Evolutionary conservation across 371 early-diverging fungal species (phyloP).

Genomic region (Gilbertella persicaria): DNA sequence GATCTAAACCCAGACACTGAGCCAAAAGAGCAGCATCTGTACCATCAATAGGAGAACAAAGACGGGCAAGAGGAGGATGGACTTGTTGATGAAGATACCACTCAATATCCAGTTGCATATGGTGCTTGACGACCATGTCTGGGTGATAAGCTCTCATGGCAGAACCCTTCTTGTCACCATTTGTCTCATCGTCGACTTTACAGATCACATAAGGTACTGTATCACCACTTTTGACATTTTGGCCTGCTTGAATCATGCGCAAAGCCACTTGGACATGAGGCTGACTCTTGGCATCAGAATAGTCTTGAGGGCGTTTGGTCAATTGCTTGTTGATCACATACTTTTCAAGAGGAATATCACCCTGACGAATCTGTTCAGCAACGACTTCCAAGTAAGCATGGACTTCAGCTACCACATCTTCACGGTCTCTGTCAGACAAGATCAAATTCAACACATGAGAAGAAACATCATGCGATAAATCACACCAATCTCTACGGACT

Average conservation of each 20-base stretch:
- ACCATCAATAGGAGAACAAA: constrained; percentile 89
- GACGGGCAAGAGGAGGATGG: constrained; percentile 91
- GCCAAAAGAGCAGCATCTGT: constrained; percentile 83
- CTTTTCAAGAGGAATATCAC: constrained; percentile 75
- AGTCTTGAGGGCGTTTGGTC: constrained; percentile 92
- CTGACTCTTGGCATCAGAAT: constrained; percentile 86
- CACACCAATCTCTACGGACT: constrained; percentile 99
- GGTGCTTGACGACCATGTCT: constrained; percentile 74
- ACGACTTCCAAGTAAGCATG: constrained; percentile 73
- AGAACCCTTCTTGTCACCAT: constrained; percentile 49
- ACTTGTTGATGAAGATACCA: constrained; percentile 98
- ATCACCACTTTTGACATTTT: constrained; percentile 82
- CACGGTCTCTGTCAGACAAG: constrained; percentile 73
- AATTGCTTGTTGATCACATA: constrained; percentile 95
- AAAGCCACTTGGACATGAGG: constrained; percentile 98
- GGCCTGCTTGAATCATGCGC: constrained; percentile 76
- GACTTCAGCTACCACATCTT: constrained; percentile 76
- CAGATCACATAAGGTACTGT: constrained; percentile 98
- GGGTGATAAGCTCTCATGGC: constrained; percentile 89
- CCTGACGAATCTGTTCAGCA: constrained; percentile 74
- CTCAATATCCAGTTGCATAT: constrained; percentile 77
- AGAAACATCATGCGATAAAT: constrained; percentile 87
- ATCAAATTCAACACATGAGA: constrained; percentile 78
- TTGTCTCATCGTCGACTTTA: constrained; percentile 49
- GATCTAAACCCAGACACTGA: constrained; percentile 82